A percentile compares a stretch with the other conserved stretches of the same genome.
Evolutionary conservation across 2,329 filamentous ascomycete species (phyloP).

Genomic region (Neofusicoccum cordaticola): DNA sequence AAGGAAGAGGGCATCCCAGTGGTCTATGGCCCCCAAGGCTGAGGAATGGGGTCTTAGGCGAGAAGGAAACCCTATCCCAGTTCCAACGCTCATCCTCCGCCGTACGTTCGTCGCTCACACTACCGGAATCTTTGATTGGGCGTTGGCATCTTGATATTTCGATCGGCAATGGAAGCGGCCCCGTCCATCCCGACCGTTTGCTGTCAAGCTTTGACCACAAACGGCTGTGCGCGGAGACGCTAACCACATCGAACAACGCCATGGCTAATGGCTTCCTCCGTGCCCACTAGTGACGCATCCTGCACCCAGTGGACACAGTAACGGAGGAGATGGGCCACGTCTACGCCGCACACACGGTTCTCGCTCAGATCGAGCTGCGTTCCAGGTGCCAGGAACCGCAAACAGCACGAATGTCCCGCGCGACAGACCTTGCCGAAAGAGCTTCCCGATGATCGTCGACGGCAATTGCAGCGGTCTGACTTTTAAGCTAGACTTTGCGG

Average conservation of each 20-base stretch:
- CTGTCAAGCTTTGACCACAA: constrained; percentile 6
- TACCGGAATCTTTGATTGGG: background rate
- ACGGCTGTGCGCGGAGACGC: background rate
- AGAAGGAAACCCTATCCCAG: background rate
- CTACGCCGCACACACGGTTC: background rate
- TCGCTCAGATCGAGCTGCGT: background rate
- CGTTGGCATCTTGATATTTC: background rate
- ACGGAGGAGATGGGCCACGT: background rate
- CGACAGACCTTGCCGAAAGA: background rate
- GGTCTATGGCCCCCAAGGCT: background rate
- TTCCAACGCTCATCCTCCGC: background rate
- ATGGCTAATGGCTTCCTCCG: background rate
- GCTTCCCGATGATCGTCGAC: background rate
- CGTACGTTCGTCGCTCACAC: background rate
- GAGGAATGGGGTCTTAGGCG: background rate
- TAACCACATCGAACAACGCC: background rate
- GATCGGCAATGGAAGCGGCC: background rate
- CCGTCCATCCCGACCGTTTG: background rate
- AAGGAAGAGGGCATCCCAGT: background rate
- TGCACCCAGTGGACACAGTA: background rate
- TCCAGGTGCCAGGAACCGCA: background rate
- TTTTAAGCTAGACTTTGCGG: background rate
- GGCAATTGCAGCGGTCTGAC: background rate
- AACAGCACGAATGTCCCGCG: background rate
- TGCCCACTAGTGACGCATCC: background rate